Percentiles rank a stretch among this genome's conserved stretches.
Evolutionary conservation across 345 rosid species (phyloP).

Genomic region (Populus tremula): DNA sequence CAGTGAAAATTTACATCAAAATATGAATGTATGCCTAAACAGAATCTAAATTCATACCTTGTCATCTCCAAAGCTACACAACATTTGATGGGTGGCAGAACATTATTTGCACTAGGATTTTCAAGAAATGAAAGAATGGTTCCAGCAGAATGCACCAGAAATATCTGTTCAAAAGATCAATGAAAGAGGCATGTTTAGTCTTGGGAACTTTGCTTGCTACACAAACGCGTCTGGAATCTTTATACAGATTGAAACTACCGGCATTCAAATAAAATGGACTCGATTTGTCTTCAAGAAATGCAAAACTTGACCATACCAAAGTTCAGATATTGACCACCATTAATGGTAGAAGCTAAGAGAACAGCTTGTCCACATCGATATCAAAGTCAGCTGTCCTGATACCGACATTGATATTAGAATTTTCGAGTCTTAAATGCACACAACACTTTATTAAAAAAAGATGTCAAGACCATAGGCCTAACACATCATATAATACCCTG

Average conservation of each 20-base stretch:
- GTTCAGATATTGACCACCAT: not conserved
- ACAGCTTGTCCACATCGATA: slow-evolving; percentile 1
- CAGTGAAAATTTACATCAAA: not conserved
- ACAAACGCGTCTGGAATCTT: not conserved
- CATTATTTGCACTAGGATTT: slow-evolving; percentile 27
- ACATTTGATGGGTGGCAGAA: slow-evolving; percentile 33
- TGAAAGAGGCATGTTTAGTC: slow-evolving; percentile 6
- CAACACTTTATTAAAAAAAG: too few species aligned
- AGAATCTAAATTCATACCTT: slow-evolving; percentile 37
- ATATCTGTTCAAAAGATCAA: slow-evolving; percentile 8
- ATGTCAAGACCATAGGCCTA: not conserved
- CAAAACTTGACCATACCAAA: not conserved
- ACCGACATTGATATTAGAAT: not conserved
- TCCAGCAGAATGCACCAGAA: slow-evolving; percentile 3
- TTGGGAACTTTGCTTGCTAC: not conserved
- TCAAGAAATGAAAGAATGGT: not conserved
- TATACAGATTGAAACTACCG: not conserved
- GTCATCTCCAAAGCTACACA: slow-evolving; percentile 57
- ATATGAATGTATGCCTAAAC: not conserved
- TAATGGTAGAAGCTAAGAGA: not conserved
- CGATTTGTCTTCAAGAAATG: not conserved
- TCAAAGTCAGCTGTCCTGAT: not conserved
- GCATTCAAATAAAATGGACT: not conserved
- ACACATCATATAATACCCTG: not conserved
- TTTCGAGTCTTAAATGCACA: not conserved